Evolutionary conservation across 1,139 yeast species (phyloP).

Genomic region (Lodderomyces margitis): DNA sequence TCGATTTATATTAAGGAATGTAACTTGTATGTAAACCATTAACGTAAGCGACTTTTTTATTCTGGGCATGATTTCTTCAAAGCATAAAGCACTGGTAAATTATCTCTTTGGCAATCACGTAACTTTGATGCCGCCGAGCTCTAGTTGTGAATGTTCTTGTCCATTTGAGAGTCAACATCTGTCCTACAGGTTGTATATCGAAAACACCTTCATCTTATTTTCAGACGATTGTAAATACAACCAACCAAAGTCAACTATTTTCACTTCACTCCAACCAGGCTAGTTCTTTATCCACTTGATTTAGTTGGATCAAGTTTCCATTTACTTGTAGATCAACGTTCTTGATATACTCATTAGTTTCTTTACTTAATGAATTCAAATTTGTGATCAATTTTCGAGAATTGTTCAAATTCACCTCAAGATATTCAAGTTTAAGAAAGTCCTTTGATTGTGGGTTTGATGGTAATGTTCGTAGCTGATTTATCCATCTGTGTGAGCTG

Average conservation of each 20-base stretch:
- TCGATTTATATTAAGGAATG: neutral
- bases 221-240: neutral
- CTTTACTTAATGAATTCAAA: conserved; percentile 24
- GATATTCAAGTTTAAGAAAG: conserved; percentile 40
- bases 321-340: conserved; percentile 24
- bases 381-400: conserved; percentile 39
- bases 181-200: too few relatives aligned
- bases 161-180: too few relatives aligned
- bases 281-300: conserved; percentile 26
- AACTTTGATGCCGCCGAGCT: too few relatives aligned
- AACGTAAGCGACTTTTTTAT: too few relatives aligned
- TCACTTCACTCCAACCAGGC: conserved; percentile 27
- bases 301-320: conserved; percentile 28
- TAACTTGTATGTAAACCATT: too few relatives aligned
- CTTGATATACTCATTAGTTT: conserved; percentile 20
- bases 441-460: conserved; percentile 39
- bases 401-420: conserved; percentile 46
- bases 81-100: too few relatives aligned
- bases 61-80: too few relatives aligned
- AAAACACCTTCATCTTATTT: too few relatives aligned
- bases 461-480: conserved; percentile 38
- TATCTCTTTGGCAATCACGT: too few relatives aligned
- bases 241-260: too few relatives aligned
- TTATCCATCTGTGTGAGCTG: conserved; percentile 27
- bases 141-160: too few relatives aligned